Evolutionary conservation across 805 yeast species (phyloP).

Genomic region (Kuraishia cidri): DNA sequence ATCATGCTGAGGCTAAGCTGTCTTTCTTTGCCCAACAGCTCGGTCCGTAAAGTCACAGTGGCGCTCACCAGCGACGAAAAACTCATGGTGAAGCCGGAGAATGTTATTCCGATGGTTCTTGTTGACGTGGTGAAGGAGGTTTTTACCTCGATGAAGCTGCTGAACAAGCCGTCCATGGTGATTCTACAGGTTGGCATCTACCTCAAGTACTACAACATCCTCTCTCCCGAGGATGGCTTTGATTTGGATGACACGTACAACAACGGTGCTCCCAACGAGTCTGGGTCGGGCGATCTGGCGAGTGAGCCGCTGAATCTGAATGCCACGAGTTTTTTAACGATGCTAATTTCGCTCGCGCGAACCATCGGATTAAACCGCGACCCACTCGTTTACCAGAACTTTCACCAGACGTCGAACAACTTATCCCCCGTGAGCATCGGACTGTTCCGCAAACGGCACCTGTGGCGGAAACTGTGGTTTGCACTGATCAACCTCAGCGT

Average conservation of each 20-base stretch:
- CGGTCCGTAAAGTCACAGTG: conserved; percentile 21
- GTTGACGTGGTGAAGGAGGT: conserved; percentile 36
- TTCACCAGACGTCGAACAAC: conserved; percentile 12
- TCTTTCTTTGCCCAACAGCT: conserved; percentile 40
- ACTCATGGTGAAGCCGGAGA: conserved; percentile 27
- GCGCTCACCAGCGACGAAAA: conserved; percentile 16
- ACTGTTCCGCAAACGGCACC: conserved; percentile 23
- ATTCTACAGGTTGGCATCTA: conserved; percentile 53
- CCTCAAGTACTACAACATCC: conserved; percentile 43
- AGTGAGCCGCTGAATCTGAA: conserved; percentile 21
- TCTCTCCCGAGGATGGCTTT: conserved; percentile 50
- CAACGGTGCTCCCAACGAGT: conserved; percentile 16
- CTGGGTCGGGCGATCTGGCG: conserved; percentile 19
- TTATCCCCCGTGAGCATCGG: conserved; percentile 16
- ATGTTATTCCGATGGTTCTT: conserved; percentile 27
- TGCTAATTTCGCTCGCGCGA: conserved; percentile 32
- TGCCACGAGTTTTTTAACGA: conserved; percentile 21
- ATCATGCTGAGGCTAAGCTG: conserved; percentile 46
- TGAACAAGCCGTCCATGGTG: conserved; percentile 34
- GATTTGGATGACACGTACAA: conserved; percentile 28
- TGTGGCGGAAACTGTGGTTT: conserved; percentile 31
- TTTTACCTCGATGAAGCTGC: conserved; percentile 29
- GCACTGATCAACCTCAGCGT: conserved; percentile 21
- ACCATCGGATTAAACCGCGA: conserved; percentile 40
- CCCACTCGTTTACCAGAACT: conserved; percentile 29